A percentile compares a stretch with the other conserved stretches of the same genome.
Conservation (phyloP, 2,329 filamentous ascomycete species). For the Chalaropsis thielavioides region DNA sequence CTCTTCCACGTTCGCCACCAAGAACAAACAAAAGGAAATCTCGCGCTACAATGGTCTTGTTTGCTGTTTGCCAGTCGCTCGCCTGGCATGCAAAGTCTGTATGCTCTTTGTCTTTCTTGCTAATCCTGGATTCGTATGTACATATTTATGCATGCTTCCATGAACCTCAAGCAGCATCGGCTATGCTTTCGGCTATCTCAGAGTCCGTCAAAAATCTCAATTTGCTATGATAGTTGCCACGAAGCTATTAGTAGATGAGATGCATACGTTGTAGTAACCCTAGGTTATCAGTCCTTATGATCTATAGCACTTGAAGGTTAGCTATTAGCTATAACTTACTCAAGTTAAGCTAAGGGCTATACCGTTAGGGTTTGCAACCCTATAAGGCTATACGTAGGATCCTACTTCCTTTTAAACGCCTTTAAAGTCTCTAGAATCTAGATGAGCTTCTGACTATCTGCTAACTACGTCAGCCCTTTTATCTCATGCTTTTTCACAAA, state of each 20-base stretch:
- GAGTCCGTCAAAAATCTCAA: not conserved
- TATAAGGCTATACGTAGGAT: too few species aligned
- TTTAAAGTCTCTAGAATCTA: not conserved
- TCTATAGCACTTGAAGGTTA: not conserved
- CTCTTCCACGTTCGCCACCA: too few species aligned
- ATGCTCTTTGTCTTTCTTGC: not conserved
- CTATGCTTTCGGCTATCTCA: not conserved
- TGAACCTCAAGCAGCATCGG: not conserved
- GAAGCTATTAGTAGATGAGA: not conserved
- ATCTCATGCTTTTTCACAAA: too few species aligned
- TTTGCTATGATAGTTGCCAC: not conserved
- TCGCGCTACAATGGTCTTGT: too few species aligned
- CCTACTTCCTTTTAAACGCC: not conserved
- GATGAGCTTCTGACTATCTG: not conserved
- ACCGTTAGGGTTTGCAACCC: too few species aligned
- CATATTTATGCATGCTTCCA: not conserved
- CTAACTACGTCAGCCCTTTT: not conserved
- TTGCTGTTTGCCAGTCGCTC: not conserved
- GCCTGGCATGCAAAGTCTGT: not conserved
- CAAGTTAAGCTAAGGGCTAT: constrained; percentile 8
- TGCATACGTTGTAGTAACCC: not conserved
- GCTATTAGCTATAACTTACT: not conserved
- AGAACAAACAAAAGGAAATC: too few species aligned
- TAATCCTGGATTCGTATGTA: not conserved
- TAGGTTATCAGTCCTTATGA: not conserved